Conservation (phyloP, 2,329 filamentous ascomycete species). For the Beauveria bassiana region DNA sequence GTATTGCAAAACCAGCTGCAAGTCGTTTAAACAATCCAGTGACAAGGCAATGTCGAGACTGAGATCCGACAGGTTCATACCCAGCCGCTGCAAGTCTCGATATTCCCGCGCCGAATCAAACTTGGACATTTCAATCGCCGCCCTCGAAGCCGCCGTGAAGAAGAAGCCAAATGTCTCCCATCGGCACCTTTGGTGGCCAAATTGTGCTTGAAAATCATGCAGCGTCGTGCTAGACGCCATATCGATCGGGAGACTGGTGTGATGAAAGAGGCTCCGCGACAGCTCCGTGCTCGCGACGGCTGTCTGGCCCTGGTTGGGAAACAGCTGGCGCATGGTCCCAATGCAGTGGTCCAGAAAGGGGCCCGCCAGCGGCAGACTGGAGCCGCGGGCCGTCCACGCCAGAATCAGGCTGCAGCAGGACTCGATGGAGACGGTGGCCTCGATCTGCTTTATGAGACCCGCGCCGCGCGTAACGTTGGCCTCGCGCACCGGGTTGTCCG, state of each 20-base stretch:
- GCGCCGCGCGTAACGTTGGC: slow-evolving; percentile 6
- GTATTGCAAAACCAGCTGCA: slow-evolving; percentile 37
- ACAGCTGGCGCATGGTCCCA: slow-evolving; percentile 5
- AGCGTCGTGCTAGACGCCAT: neutral
- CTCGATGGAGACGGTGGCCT: slow-evolving; percentile 8
- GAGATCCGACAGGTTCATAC: slow-evolving; percentile 16
- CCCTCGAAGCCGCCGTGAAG: slow-evolving; percentile 18
- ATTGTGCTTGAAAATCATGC: slow-evolving; percentile 13
- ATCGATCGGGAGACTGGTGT: slow-evolving; percentile 12
- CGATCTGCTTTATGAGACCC: slow-evolving; percentile 7
- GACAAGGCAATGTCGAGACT: slow-evolving; percentile 20
- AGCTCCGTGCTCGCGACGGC: neutral
- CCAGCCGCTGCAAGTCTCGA: slow-evolving; percentile 13
- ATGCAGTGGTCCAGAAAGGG: slow-evolving; percentile 11
- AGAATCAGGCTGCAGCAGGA: slow-evolving; percentile 6
- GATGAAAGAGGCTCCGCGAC: slow-evolving; percentile 13
- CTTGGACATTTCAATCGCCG: slow-evolving; percentile 16
- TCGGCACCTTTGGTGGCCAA: slow-evolving; percentile 13
- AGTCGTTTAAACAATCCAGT: slow-evolving; percentile 31
- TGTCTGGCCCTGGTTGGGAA: neutral
- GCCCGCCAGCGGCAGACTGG: slow-evolving; percentile 7
- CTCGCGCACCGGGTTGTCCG: slow-evolving; percentile 7
- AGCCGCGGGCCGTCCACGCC: slow-evolving; percentile 9
- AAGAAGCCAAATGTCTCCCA: slow-evolving; percentile 21
- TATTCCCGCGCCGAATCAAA: slow-evolving; percentile 14